Evolutionary conservation across 441 rosid species (phyloP).

Genomic region (Gossypium gossypioides): DNA sequence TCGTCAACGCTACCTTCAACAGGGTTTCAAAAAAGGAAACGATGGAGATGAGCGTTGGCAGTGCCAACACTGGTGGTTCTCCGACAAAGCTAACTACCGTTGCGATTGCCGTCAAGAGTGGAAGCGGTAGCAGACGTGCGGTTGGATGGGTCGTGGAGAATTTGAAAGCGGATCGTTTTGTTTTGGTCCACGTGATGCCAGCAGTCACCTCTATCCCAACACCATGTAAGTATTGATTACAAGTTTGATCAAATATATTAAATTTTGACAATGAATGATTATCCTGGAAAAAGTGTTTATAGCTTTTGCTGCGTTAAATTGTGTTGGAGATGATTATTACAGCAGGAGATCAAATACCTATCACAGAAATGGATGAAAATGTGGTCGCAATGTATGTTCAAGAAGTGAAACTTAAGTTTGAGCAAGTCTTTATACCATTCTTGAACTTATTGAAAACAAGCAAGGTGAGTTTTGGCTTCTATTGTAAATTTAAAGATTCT

Average conservation of each 20-base stretch:
- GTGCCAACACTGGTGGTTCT: constrained; percentile 10
- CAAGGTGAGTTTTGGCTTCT: constrained; percentile 22
- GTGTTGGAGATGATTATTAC: background rate
- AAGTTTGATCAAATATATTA: background rate
- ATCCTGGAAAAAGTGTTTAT: background rate
- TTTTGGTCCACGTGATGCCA: constrained; percentile 66
- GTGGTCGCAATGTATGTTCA: constrained; percentile 54
- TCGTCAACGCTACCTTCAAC: too few relatives aligned
- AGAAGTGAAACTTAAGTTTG: constrained; percentile 44
- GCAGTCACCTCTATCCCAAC: constrained; percentile 54
- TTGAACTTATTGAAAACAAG: constrained; percentile 39
- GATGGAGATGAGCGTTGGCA: constrained; percentile 12
- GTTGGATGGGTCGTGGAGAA: constrained; percentile 72
- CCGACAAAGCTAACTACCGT: constrained; percentile 29
- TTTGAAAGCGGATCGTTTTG: constrained; percentile 41
- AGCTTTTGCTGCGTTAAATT: background rate
- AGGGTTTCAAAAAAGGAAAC: background rate
- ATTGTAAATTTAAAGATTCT: background rate
- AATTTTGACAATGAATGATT: background rate
- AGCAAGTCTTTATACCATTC: constrained; percentile 46
- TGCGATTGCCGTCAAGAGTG: constrained; percentile 67
- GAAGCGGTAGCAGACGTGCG: constrained; percentile 71
- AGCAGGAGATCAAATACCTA: constrained; percentile 54
- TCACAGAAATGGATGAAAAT: constrained; percentile 55
- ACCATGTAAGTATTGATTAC: constrained; percentile 40